Base-by-base conservation (phyloP, 192 early-diverging fungal species). In the Lobosporangium transversale region DNA sequence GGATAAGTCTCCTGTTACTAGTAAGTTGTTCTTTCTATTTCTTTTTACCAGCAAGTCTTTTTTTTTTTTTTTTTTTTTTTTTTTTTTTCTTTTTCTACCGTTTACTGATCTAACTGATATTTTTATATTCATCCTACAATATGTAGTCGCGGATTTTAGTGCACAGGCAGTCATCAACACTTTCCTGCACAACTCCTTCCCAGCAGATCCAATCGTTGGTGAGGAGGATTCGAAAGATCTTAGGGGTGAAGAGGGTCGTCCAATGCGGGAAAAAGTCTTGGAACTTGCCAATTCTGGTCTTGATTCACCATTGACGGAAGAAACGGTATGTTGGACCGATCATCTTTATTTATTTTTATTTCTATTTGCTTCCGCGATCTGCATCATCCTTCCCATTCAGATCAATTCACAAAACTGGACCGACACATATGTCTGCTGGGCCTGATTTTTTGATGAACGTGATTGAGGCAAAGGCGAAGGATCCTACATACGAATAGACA, bases 1-100 rank as follows among this genome's bases (percentile, higher is more conserved):
- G 57, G 98, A 99, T 86, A 93, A 94, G 80, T 95, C 94, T 2
- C 97, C 98, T 24, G 98, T 99, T 10, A 99, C 98, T 26, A 80
- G 92, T 92, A 87, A 78, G 61, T 71, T 17, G 14, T 9, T 32
- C 20, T 65, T 24, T 20, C 32, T 4, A 2, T 26, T 68, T 58
- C 36, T 4, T 24, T 21, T 52, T 47, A 2, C 9, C 40, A 47
- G 18, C 6, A 47, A 20, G 17, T 10, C 23, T 27, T 36, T 37
- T 70, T 40, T 53, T 53, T 53, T 15, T 29, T 42, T 56, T 54
- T 53, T 58, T 44, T 37, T 42, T 30, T 30, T 35, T 45, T 24
- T 61, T 45, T 43, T 27, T 60, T 31, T 55, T 70, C 53, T 15
- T 8, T 26, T 24, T 53, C 36, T 51, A n/a, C 37, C 26, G 5